These are phyloP conservation scores for Westerdykella ornata DNA, from an alignment of 2,329 filamentous ascomycete genomes.

Conservation along the genomic window DNA sequence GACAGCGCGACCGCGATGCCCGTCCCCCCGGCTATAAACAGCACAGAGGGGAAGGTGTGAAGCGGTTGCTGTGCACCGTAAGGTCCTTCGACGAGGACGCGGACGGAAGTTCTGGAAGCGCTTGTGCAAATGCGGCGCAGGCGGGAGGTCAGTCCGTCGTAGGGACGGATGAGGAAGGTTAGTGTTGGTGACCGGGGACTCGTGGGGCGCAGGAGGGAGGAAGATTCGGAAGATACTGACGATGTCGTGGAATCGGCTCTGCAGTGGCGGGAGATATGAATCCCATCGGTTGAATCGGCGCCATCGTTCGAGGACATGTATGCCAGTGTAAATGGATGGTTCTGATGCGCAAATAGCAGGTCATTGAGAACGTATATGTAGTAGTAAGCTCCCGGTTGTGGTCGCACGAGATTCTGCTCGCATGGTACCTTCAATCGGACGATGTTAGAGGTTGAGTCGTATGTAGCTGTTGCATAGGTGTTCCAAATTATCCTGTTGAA, in stretches of 20 bases:
- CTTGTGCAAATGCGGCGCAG: constrained; percentile 28
- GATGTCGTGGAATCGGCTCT: too few species aligned
- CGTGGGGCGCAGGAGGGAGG: constrained; percentile 20
- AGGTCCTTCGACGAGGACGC: constrained; percentile 46
- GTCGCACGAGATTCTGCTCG: constrained; percentile 26
- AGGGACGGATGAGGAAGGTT: constrained; percentile 47
- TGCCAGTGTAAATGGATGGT: constrained; percentile 44
- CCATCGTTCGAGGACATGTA: constrained; percentile 11
- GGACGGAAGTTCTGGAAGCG: constrained; percentile 28
- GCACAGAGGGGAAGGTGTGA: constrained; percentile 35
- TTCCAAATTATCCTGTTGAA: constrained; percentile 38
- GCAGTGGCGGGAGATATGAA: too few species aligned
- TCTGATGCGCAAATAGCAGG: constrained; percentile 43
- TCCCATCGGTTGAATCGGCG: not conserved
- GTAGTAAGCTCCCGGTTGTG: constrained; percentile 46
- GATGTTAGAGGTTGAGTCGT: constrained; percentile 41
- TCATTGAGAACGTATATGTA: constrained; percentile 44
- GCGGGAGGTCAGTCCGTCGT: constrained; percentile 47
- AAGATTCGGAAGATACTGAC: constrained; percentile 18
- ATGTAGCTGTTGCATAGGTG: constrained; percentile 39
- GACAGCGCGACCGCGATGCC: constrained; percentile 31
- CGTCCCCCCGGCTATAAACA: constrained; percentile 35
- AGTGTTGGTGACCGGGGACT: constrained; percentile 16
- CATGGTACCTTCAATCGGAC: constrained; percentile 43
- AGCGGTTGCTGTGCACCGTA: constrained; percentile 42